Conservation (phyloP, 2,329 filamentous ascomycete genomes). For the Fusarium solani-melongenae region DNA sequence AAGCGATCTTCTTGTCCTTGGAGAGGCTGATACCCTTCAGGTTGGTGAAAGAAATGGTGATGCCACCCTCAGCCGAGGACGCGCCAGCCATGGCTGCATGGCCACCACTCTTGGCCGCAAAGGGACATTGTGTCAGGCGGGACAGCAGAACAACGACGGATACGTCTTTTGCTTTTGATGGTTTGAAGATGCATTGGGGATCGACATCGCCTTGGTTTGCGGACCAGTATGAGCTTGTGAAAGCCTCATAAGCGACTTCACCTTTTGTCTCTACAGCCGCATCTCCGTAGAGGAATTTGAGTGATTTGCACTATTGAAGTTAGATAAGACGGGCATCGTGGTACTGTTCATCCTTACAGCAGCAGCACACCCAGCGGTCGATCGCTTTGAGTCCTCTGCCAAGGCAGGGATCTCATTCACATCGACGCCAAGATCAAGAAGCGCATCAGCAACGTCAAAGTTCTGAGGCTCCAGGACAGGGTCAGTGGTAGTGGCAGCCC, state of each 20-base stretch:
- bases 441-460: constrained; percentile 26
- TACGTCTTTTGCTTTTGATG: neutral
- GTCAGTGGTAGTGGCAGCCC: neutral
- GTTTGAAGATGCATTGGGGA: constrained; percentile 27
- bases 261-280: constrained; percentile 3
- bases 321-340: neutral
- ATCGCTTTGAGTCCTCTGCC: neutral
- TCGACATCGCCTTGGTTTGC: constrained; percentile 13
- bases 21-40: constrained; percentile 49
- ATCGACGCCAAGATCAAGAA: constrained; percentile 16
- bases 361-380: neutral
- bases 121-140: constrained; percentile 22
- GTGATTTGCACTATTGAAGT: constrained; percentile 12
- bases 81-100: constrained; percentile 55
- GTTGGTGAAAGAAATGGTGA: constrained; percentile 51
- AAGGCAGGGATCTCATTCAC: constrained; percentile 12
- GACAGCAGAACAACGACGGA: constrained; percentile 16
- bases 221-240: constrained; percentile 20
- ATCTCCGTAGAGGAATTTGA: constrained; percentile 27
- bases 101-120: constrained; percentile 57
- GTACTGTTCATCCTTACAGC: constrained; percentile 1
- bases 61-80: constrained; percentile 50
- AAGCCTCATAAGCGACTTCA: constrained; percentile 2
- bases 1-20: constrained; percentile 44
- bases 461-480: neutral